Evolutionary conservation across 164 flowering plant species (phyloP).

Genomic region (Annona cherimola): DNA sequence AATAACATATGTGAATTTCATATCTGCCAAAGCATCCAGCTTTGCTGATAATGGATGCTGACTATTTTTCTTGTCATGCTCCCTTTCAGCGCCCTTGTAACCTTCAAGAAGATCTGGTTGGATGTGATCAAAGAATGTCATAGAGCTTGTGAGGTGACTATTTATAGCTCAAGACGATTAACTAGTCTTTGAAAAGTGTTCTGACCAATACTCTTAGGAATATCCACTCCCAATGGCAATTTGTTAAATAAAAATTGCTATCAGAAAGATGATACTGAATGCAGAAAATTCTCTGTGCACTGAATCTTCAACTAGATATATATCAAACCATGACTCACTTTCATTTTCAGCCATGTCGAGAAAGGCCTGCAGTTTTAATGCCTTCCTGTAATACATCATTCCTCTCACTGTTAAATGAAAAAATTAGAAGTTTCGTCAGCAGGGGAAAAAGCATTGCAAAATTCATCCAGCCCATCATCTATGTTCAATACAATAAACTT

Average conservation of each 20-base stretch:
- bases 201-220: background rate
- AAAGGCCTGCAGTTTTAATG: slow-evolving; percentile 83
- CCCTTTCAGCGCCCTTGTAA: slow-evolving; percentile 46
- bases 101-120: slow-evolving; percentile 72
- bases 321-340: slow-evolving; percentile 32
- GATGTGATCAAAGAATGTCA: slow-evolving; percentile 1
- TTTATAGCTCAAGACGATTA: background rate
- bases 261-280: background rate
- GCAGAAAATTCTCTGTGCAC: background rate
- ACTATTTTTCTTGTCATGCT: slow-evolving; percentile 26
- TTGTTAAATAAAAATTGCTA: too few species aligned
- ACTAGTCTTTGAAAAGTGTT: too few species aligned
- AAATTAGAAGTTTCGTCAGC: background rate
- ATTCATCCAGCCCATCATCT: background rate
- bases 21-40: slow-evolving; percentile 72
- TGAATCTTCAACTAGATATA: background rate
- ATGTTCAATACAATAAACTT: background rate
- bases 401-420: slow-evolving; percentile 61
- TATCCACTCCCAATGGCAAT: background rate
- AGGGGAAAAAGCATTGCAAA: background rate
- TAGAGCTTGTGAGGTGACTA: background rate
- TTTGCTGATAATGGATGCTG: slow-evolving; percentile 44
- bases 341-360: slow-evolving; percentile 84
- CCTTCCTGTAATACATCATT: slow-evolving; percentile 95
- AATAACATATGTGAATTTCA: slow-evolving; percentile 74